phyloP scores from a whole-genome alignment of 2,329 filamentous ascomycete genomes.

The Phaeosphaeria sp. region DNA sequence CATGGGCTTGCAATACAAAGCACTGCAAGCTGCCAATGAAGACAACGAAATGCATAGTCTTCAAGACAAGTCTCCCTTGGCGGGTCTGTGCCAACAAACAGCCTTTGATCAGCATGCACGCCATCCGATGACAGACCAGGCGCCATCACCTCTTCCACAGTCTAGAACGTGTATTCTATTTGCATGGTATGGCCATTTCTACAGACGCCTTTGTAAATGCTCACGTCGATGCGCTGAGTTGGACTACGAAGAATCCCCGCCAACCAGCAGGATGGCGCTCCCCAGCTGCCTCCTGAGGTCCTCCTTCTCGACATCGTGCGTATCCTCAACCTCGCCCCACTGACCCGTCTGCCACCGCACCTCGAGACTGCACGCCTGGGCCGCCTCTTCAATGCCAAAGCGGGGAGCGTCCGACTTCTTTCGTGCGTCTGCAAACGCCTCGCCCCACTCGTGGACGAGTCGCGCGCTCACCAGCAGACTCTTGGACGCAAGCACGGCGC shows the following conservation, averaged over 20 bases:
- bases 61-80: no score
- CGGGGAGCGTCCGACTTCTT: conserved; percentile 45
- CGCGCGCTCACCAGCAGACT: conserved; percentile 79
- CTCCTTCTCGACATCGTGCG: conserved; percentile 94
- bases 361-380: conserved; percentile 79
- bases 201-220: no score
- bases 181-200: no score
- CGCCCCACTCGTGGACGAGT: conserved; percentile 86
- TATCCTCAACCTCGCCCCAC: conserved; percentile 98
- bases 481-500: conserved; percentile 84
- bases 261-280: conserved; percentile 82
- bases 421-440: conserved; percentile 66
- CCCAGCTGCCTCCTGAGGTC: conserved; percentile 88
- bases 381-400: conserved; percentile 86
- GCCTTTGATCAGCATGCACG: no score
- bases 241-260: conserved; percentile 29
- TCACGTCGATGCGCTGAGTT: not conserved
- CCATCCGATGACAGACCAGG: no score
- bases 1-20: no score
- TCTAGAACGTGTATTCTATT: no score
- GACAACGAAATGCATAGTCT: no score
- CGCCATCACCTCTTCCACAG: no score
- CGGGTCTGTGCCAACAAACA: no score
- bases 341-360: conserved; percentile 87
- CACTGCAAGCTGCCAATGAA: no score